Base-by-base conservation (phyloP, 768 basidiomycete species). In the Leccinum subgranulosum region DNA sequence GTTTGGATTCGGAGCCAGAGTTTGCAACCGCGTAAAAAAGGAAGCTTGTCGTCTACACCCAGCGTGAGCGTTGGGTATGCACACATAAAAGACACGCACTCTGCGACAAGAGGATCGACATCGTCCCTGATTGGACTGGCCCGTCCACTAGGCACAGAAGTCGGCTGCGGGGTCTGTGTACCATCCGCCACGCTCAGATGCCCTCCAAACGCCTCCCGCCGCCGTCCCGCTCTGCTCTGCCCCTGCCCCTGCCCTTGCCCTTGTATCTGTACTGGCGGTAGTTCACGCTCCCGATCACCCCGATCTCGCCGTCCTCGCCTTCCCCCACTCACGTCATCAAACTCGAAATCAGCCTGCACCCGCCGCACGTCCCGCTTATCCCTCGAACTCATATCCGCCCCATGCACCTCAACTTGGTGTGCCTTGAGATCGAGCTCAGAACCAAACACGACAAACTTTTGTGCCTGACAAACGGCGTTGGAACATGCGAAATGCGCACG, bases 381-480 rank as follows among this genome's bases (percentile, higher is more conserved):
- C 15, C 84, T 79, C 3, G 88, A 72, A 15, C 80, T 84, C 86
- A 91, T 86, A 31, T 85, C 85, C 1, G 79, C 82, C 9, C 86
- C 88, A 59, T 95, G 93, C 53, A 85, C 87, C 53, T 90, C 86
- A 10, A 98, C 87, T 75, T 88, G 87, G 70, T 99, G 97, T 0
- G 87, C 96, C 71, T 94, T 85, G 36, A 98, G 84, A 69, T 99
- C 97, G 11, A 99, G 76, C 14, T 84, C 79, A 4, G 88, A 87
- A 41, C 85, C 84, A 71, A 98, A 98, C 12, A 98, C 97, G 59
- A 98, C 90, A 61, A 99, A 99, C 74, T 97, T 98, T 64, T 84
- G 87, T 6, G 84, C 85, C 47, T 87, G 84, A 67, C 96, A 99
- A 39, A 77, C 69, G 0, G 84, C 60, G 56, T 92, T 86, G 3